Conservation (phyloP, 495 filamentous ascomycete genomes). For the Penicillium longicatenatum region DNA sequence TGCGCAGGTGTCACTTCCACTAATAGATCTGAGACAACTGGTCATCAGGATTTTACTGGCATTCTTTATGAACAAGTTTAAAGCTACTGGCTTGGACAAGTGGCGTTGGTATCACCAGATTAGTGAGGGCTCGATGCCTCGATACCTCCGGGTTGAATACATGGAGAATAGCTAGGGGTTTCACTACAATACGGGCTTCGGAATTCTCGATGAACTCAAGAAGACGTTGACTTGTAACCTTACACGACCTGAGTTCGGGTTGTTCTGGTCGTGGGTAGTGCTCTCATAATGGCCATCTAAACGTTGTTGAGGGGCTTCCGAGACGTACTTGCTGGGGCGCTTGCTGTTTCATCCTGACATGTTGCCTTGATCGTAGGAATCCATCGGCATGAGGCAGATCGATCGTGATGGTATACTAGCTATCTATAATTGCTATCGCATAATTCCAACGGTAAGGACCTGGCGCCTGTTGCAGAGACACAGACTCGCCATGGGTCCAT, state of each 20-base stretch:
- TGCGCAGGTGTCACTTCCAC: conserved; percentile 31
- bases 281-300: too few relatives aligned
- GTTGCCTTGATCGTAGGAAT: too few relatives aligned
- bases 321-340: neutral
- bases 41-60: too few relatives aligned
- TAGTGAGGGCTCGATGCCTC: neutral
- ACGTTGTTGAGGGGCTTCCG: neutral
- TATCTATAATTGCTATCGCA: too few relatives aligned
- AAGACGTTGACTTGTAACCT: neutral
- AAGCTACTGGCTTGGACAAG: neutral
- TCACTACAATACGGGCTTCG: neutral
- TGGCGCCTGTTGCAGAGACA: too few relatives aligned
- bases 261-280: neutral
- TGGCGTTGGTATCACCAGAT: neutral
- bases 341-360: neutral
- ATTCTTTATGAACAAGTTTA: too few relatives aligned
- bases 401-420: too few relatives aligned
- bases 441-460: too few relatives aligned
- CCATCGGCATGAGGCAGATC: too few relatives aligned
- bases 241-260: neutral
- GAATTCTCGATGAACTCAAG: neutral
- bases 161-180: neutral
- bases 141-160: neutral
- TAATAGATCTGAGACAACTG: conserved; percentile 41
- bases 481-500: too few relatives aligned